phyloP scores from a whole-genome alignment of 306 rosid genomes.

The Malus sieversii region DNA sequence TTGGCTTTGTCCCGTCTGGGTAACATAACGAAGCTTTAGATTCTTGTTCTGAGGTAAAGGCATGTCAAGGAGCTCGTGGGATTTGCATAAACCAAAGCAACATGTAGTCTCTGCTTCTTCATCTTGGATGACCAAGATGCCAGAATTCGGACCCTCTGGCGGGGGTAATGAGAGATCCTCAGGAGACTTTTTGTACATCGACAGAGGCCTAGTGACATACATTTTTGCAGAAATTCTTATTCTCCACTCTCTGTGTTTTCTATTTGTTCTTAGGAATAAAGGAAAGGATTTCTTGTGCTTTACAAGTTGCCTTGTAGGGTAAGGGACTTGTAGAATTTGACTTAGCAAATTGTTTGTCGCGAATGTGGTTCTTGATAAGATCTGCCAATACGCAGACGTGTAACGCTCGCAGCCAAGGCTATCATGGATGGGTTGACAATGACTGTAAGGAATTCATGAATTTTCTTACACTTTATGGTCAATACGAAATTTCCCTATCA shows the following conservation, averaged over 20 bases:
- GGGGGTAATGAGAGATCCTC: slow-evolving; percentile 22
- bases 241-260: no score
- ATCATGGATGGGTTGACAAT: no score
- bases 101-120: slow-evolving; percentile 21
- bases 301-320: no score
- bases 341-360: no score
- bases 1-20: background rate
- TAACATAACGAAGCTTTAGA: slow-evolving; percentile 30
- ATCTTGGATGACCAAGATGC: slow-evolving; percentile 49
- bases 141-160: slow-evolving; percentile 55
- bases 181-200: slow-evolving; percentile 28
- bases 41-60: slow-evolving; percentile 64
- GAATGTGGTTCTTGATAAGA: background rate
- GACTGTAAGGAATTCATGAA: background rate
- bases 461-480: background rate
- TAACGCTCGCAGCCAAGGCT: no score
- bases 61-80: slow-evolving; percentile 16
- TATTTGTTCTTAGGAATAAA: no score
- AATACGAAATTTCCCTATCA: background rate
- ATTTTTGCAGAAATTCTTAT: background rate
- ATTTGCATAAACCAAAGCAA: slow-evolving; percentile 37
- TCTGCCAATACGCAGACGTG: background rate
- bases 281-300: no score
- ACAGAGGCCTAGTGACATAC: slow-evolving; percentile 64
- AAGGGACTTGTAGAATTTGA: no score